Base-by-base conservation (phyloP, 768 basidiomycete genomes). In the Termitomyces sp. region DNA sequence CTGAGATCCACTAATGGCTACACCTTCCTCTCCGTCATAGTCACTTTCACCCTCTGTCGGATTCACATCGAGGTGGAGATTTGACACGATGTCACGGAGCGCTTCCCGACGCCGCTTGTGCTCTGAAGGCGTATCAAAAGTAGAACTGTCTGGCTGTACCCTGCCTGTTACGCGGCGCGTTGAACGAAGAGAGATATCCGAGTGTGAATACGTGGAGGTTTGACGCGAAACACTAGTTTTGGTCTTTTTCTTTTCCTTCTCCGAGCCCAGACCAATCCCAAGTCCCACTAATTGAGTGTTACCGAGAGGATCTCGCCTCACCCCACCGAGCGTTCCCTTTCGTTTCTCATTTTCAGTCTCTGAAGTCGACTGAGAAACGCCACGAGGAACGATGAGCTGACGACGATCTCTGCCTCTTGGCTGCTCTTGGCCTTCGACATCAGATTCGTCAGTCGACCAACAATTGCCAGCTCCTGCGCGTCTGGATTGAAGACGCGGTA, bases 311-410 rank as follows among this genome's bases (percentile, higher is more conserved):
- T 46, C 50, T 27, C 22, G 39, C 5, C 20, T 32, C 18, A 22
- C 16, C 32, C 34, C 50, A 18, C 26, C 37, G 39, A 31, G 51
- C 20, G 31, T 27, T 13, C 20, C 54, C 41, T 44, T 50, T 7
- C 46, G 60, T n/a, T 56, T 62, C 22, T 69, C 73, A 6, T 50
- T 59, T 16, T 76, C 76, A 46, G 72, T 72, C 27, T 76, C 79
- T 3, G 76, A 77, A 47, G 69, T 73, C 9, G 79, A 76, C 3
- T 74, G 66, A n/a, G 73, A 63, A 12, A 75, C 74, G 1, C 75
- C 74, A 56, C 80, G 80, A 7, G 77, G 71, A 26, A 81, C 76
- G 12, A 74, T 75, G 18, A 81, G 66, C 42, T 73, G 78, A 5
- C 79, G 73, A 50, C 68, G 70, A 18, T 76, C 71, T 37, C 68